These are phyloP conservation scores for Penicillium arizonense DNA, from an alignment of 495 filamentous ascomycete species.

Conservation along the genomic window DNA sequence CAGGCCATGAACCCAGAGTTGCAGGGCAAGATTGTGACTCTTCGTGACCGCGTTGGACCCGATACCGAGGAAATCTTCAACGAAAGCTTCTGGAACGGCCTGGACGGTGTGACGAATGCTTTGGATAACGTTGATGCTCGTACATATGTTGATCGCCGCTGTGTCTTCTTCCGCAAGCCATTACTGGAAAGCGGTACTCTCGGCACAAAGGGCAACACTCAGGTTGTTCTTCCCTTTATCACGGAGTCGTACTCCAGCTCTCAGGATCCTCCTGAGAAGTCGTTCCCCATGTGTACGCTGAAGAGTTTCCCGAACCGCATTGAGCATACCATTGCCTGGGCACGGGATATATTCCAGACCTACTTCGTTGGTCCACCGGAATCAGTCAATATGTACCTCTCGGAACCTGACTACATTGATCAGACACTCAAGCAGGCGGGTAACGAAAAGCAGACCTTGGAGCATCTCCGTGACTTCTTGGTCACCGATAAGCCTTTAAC, in stretches of 20 bases:
- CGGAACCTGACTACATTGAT: constrained; percentile 86
- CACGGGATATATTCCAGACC: constrained; percentile 88
- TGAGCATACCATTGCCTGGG: constrained; percentile 99
- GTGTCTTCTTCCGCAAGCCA: constrained; percentile 98
- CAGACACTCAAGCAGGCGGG: constrained; percentile 89
- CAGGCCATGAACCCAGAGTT: constrained; percentile 94
- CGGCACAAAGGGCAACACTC: constrained; percentile 97
- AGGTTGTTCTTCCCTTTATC: constrained; percentile 84
- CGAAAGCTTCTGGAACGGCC: constrained; percentile 86
- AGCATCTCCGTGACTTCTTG: constrained; percentile 87
- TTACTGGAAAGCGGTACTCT: constrained; percentile 95
- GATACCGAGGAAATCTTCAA: constrained; percentile 96
- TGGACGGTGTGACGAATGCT: constrained; percentile 95
- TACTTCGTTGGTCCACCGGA: constrained; percentile 93
- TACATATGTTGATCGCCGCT: constrained; percentile 95
- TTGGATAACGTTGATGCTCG: constrained; percentile 97
- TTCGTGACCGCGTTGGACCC: constrained; percentile 85
- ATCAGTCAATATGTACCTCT: constrained; percentile 91
- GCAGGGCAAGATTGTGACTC: constrained; percentile 73
- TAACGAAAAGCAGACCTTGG: constrained; percentile 92
- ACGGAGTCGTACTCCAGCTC: constrained; percentile 99
- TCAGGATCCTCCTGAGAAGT: constrained; percentile 97
- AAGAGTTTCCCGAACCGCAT: constrained; percentile 98
- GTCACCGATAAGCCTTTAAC: constrained; percentile 88
- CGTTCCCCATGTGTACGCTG: constrained; percentile 98